These are phyloP conservation scores for Hanseniaspora uvarum DNA, from an alignment of 1,139 yeast species.

Conservation along the genomic window DNA sequence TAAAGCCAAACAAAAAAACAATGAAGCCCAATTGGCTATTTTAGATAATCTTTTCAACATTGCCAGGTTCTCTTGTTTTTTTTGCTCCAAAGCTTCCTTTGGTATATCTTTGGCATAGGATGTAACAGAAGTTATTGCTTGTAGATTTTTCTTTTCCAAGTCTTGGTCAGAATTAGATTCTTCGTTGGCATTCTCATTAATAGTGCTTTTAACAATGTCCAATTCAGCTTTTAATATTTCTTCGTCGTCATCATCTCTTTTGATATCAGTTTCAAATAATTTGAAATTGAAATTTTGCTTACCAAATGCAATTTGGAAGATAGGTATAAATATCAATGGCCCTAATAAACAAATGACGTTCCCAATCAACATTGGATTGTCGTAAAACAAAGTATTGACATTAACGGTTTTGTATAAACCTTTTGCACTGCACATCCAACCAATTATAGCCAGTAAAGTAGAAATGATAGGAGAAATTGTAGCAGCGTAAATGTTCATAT, in stretches of 20 bases:
- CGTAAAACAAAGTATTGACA: constrained; percentile 59
- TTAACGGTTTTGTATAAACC: constrained; percentile 43
- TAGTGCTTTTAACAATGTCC: constrained; percentile 8
- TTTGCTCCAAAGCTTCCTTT: constrained; percentile 32
- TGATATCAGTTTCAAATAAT: constrained; percentile 41
- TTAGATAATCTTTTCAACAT: constrained; percentile 49
- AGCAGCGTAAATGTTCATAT: constrained; percentile 55
- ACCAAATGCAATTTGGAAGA: constrained; percentile 52
- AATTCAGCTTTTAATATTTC: constrained; percentile 8
- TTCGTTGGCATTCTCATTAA: constrained; percentile 15
- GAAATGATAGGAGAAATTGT: constrained; percentile 53
- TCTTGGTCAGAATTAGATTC: constrained; percentile 20
- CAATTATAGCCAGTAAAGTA: constrained; percentile 49
- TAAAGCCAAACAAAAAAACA: constrained; percentile 51
- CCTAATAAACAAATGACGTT: constrained; percentile 70
- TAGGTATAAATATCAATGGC: constrained; percentile 59
- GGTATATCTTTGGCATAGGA: constrained; percentile 40
- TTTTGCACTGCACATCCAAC: constrained; percentile 48
- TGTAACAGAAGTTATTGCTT: constrained; percentile 31
- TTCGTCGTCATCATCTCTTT: constrained; percentile 41
- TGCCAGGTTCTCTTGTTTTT: constrained; percentile 39
- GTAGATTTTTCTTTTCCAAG: constrained; percentile 35
- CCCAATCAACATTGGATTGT: constrained; percentile 77
- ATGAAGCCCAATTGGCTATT: constrained; percentile 47
- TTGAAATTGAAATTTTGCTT: constrained; percentile 71